These are phyloP conservation scores for Trichoderma virens DNA, from an alignment of 495 filamentous ascomycete species.

Conservation along the genomic window DNA sequence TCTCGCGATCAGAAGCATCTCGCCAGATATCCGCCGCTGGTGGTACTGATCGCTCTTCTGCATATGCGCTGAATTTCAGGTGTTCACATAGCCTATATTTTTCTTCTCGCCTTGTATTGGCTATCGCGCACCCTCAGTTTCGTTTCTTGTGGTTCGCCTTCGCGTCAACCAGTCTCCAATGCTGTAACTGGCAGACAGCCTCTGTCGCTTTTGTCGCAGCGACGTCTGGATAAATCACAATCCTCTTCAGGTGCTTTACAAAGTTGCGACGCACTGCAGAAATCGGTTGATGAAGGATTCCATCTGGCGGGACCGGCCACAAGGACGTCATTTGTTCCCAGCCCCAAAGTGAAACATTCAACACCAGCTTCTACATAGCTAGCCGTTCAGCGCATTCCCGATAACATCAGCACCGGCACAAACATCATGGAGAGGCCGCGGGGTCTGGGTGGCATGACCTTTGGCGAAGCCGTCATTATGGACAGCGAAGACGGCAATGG, in stretches of 20 bases:
- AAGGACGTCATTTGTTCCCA: neutral
- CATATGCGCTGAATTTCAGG: too few species aligned
- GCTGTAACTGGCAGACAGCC: neutral
- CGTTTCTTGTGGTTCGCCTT: neutral
- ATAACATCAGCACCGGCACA: neutral
- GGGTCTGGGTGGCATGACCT: constrained; percentile 13
- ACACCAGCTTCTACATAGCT: neutral
- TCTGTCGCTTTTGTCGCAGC: neutral
- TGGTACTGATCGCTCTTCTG: too few species aligned
- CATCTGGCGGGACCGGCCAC: neutral
- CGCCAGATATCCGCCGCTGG: neutral
- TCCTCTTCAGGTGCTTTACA: neutral
- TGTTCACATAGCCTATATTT: too few species aligned
- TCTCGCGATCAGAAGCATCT: neutral
- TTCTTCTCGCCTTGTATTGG: neutral
- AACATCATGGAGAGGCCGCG: neutral
- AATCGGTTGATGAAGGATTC: neutral
- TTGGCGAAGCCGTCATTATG: constrained; percentile 24
- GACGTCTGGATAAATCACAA: neutral
- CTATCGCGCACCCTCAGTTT: neutral
- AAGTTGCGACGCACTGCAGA: neutral
- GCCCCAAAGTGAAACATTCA: neutral
- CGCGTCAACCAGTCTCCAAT: neutral
- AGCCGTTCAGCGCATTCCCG: neutral
- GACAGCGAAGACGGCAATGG: constrained; percentile 19